Conservation (phyloP, 2,329 filamentous ascomycete genomes). For the Chalaropsis thielavioides region DNA sequence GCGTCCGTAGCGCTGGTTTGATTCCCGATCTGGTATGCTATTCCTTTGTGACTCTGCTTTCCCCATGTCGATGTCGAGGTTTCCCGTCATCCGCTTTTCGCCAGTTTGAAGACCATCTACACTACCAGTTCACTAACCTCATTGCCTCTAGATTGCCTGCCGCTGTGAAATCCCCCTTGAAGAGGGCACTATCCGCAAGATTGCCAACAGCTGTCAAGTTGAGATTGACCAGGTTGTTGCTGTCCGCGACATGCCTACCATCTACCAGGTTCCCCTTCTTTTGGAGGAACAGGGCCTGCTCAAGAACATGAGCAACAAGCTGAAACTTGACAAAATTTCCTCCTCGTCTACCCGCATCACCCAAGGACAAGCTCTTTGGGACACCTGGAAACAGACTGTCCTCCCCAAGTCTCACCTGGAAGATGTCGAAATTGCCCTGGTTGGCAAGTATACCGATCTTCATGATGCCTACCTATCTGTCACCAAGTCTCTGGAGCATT, state of each 20-base stretch:
- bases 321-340: slow-evolving; percentile 47
- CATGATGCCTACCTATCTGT: slow-evolving; percentile 79
- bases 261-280: slow-evolving; percentile 90
- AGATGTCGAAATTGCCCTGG: slow-evolving; percentile 65
- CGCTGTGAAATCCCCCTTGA: slow-evolving; percentile 70
- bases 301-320: slow-evolving; percentile 45
- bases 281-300: slow-evolving; percentile 70
- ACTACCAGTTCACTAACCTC: neutral
- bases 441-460: slow-evolving; percentile 80
- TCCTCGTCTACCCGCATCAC: slow-evolving; percentile 40
- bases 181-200: slow-evolving; percentile 63
- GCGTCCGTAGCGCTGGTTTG: slow-evolving; percentile 66
- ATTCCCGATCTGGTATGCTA: slow-evolving; percentile 49
- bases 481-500: slow-evolving; percentile 77
- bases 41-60: neutral
- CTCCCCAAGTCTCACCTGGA: slow-evolving; percentile 51
- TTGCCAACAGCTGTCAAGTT: slow-evolving; percentile 79
- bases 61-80: neutral
- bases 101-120: neutral
- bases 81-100: neutral
- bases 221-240: slow-evolving; percentile 71
- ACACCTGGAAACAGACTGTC: slow-evolving; percentile 61
- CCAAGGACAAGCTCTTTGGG: slow-evolving; percentile 58
- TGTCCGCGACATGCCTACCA: slow-evolving; percentile 80
- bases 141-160: slow-evolving; percentile 58